phyloP scores from a whole-genome alignment of 306 rosid genomes.

The Vigna mungo region DNA sequence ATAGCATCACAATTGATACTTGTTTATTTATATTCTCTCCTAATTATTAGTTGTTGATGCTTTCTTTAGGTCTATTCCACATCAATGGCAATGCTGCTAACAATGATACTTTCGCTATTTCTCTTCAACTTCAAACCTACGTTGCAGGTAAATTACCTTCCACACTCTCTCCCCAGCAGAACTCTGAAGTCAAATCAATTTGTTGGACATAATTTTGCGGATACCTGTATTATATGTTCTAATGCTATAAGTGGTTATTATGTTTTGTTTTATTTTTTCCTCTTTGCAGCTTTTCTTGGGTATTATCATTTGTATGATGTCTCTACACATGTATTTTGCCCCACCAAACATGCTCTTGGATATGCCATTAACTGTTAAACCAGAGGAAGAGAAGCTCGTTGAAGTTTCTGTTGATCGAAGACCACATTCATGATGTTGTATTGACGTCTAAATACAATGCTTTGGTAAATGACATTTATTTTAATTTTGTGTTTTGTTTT shows the following conservation, averaged over 20 bases:
- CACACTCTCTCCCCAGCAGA: background rate
- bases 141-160: constrained; percentile 67
- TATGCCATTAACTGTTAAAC: constrained; percentile 63
- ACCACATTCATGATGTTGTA: constrained; percentile 62
- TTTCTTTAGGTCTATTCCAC: constrained; percentile 79
- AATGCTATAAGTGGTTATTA: background rate
- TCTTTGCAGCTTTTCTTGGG: constrained; percentile 87
- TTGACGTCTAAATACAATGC: constrained; percentile 31
- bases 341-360: constrained; percentile 78
- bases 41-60: constrained; percentile 26
- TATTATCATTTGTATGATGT: constrained; percentile 86
- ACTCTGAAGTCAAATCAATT: constrained; percentile 10
- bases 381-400: constrained; percentile 69
- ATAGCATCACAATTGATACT: constrained; percentile 2
- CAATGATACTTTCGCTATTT: constrained; percentile 74
- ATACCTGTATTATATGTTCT: background rate
- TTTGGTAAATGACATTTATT: constrained; percentile 42
- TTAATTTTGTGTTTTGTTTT: constrained; percentile 10
- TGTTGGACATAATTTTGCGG: background rate
- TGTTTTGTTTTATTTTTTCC: constrained; percentile 28
- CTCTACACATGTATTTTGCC: constrained; percentile 95
- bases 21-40: constrained; percentile 18
- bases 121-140: constrained; percentile 91
- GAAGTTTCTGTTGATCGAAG: constrained; percentile 69
- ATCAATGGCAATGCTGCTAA: constrained; percentile 97